These are phyloP conservation scores for Wallacemonas sp. DNA, from an alignment of 208 protist genomes.

Conservation along the genomic window DNA sequence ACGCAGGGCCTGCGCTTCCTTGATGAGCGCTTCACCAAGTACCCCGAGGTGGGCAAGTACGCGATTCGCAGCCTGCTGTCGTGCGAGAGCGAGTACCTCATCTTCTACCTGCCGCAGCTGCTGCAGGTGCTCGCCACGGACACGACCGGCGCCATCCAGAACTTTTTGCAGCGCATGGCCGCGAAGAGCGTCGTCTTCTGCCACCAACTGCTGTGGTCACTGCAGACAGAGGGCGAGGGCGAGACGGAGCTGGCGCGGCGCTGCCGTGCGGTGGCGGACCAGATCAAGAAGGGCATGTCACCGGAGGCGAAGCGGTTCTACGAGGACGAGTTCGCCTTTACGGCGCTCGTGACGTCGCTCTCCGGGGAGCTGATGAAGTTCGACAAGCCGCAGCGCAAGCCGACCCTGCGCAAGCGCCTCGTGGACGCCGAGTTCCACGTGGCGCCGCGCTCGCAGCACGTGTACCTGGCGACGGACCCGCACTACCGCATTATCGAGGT, in stretches of 20 bases:
- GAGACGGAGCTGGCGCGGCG: conserved; percentile 39
- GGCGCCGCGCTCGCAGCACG: conserved; percentile 37
- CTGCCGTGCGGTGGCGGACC: conserved; percentile 41
- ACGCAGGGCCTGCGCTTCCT: conserved; percentile 74
- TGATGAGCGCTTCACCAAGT: conserved; percentile 47
- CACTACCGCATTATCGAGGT: conserved; percentile 73
- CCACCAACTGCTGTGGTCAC: conserved; percentile 87
- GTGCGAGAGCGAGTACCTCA: conserved; percentile 72
- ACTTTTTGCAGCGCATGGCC: conserved; percentile 60
- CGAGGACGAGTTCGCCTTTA: conserved; percentile 78
- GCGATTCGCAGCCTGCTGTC: conserved; percentile 81
- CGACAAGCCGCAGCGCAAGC: conserved; percentile 78
- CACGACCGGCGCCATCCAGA: conserved; percentile 47
- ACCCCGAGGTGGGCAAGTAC: conserved; percentile 59
- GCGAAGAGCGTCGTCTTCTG: conserved; percentile 73
- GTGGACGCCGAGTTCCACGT: conserved; percentile 66
- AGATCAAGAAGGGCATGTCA: conserved; percentile 26
- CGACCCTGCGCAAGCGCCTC: conserved; percentile 69
- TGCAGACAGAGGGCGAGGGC: conserved; percentile 76
- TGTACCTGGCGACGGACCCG: conserved; percentile 89
- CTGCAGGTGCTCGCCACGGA: conserved; percentile 79
- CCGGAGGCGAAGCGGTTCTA: conserved; percentile 44
- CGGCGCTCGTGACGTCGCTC: conserved; percentile 68
- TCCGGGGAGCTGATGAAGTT: conserved; percentile 82
- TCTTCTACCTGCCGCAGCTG: conserved; percentile 92